phyloP scores from a whole-genome alignment of 495 filamentous ascomycete genomes.

The Penicillium bovifimosum region DNA sequence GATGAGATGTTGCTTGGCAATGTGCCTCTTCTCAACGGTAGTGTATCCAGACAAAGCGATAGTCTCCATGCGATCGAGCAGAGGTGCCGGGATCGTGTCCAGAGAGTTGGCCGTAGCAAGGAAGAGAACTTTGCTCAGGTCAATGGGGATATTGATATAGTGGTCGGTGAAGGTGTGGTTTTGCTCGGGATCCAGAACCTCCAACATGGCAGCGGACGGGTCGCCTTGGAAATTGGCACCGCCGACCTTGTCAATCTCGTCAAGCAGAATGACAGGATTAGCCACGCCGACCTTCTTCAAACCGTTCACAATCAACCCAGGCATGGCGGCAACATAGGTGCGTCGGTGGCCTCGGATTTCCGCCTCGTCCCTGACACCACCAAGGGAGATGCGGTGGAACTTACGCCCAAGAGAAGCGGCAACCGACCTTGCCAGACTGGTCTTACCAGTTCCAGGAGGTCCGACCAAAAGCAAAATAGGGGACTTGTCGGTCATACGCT shows the following conservation, averaged over 20 bases:
- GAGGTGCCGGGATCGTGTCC: conserved; percentile 87
- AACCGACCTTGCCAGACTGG: conserved; percentile 88
- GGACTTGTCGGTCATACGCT: conserved; percentile 84
- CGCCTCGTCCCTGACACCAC: conserved; percentile 92
- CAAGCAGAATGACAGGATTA: conserved; percentile 93
- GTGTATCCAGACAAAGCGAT: conserved; percentile 92
- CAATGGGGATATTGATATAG: conserved; percentile 93
- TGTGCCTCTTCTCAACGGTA: conserved; percentile 95
- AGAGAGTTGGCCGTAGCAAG: conserved; percentile 97
- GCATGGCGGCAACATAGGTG: conserved; percentile 98
- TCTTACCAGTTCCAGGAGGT: conserved; percentile 95
- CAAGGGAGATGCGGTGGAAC: conserved; percentile 95
- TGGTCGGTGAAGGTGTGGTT: conserved; percentile 94
- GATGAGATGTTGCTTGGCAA: conserved; percentile 86
- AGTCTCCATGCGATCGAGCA: conserved; percentile 97
- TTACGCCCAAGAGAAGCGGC: conserved; percentile 88
- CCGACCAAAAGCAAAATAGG: conserved; percentile 93
- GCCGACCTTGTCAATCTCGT: conserved; percentile 98
- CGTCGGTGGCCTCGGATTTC: conserved; percentile 94
- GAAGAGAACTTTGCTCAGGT: conserved; percentile 94
- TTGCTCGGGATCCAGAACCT: conserved; percentile 97
- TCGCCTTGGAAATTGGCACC: conserved; percentile 91
- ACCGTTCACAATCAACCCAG: conserved; percentile 88
- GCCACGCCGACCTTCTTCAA: conserved; percentile 94
- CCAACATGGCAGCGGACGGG: conserved; percentile 96